Evolutionary conservation across 2,329 filamentous ascomycete genomes (phyloP), one percentile per base, ranked within the genome.

Genomic region (Blastomyces parvus): DNA sequence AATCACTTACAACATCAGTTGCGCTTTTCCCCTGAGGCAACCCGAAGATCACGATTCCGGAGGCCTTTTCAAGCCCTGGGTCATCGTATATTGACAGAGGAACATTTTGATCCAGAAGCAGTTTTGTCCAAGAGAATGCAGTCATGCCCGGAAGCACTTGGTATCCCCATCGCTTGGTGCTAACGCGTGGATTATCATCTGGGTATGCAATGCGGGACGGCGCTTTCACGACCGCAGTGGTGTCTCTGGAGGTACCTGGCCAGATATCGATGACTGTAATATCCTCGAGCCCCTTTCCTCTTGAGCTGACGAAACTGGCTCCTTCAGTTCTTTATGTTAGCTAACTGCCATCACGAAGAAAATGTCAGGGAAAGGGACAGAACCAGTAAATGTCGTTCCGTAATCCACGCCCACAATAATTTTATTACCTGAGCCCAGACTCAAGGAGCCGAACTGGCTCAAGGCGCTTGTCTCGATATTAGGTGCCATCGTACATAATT

Each of bases 51-150:
- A 67, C 67, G 8, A 60, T 56, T 9, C 61, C 58, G 1, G 61
- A 60, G 8, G 62, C 61, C 1, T 59, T 33, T 13, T 64, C 61
- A 2, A 70, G 50, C 3, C 62, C 60, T 30, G 61, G 58, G 52
- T 69, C 69, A 50, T 72, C 70, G 59, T 66, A 68, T n/a, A 68
- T 58, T 0, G 68, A 66, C 0, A 63, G n/a, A 11, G 64, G 57
- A 1, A 57, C 64, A 22, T 66, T 61, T 14, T 62, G 40, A 44
- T 72, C 72, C 1, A 74, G 65, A 6, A 71, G 62, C 13, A 73
- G 64, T 61, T 74, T 74, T n/a, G 68, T 71, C 72, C 71, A 73
- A 0, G 66, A 66, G 59, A 70, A 73, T 11, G 65, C 40, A 17
- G 62, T 67, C 67, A 70, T 68, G 6, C 65, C 67, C 0, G 68